Base-by-base conservation (phyloP, 371 early-diverging fungal genomes). In the Mortierella sp. region DNA sequence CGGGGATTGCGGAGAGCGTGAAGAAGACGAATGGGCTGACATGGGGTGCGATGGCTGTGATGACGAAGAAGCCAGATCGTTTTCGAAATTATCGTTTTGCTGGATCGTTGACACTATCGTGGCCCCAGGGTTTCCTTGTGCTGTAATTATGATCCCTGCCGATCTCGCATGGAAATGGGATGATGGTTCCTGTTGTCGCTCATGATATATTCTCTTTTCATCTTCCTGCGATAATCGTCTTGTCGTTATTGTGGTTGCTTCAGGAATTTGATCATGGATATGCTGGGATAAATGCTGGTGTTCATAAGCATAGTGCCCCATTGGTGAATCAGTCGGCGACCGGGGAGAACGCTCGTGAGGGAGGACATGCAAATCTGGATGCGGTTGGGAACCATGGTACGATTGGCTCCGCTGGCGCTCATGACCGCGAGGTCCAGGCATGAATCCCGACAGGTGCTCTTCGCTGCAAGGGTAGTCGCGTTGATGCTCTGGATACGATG, bases 361-460 rank as follows among this genome's bases (percentile, higher is more conserved):
- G 50, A n/a, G 32, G 17, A 34, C 28, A 43, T 43, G 85, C 31
- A 86, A 89, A 64, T 91, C 89, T n/a, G 80, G 79, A 43, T 89
- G 82, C 78, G 92, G 94, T 58, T 84, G 82, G 19, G 90, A 89
- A 37, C 90, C 90, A 9, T 64, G 64, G 43, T 56, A 56, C 7
- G 64, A 64, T 17, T 34, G 56, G n/a, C 55, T 62, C 50, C 63
- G 54, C 15, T 62, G 63, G 41, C 54, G 63, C 9, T 49, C 55
- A 43, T 47, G 54, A 24, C n/a, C 8, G 11, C 54, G 52, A 14
- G 32, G 4, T 6, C 19, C 26, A 12, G 42, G 15, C 26, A 44
- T 53, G 15, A n/a, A 2, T 5, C 31, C 3, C 37, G 37, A 51
- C 21, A 46, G n/a, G 21, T 17, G 26, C 9, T 4, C 21, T 3